Evolutionary conservation across 1,284 basidiomycete genomes (phyloP).

Genomic region (Moniliophthora roreri): DNA sequence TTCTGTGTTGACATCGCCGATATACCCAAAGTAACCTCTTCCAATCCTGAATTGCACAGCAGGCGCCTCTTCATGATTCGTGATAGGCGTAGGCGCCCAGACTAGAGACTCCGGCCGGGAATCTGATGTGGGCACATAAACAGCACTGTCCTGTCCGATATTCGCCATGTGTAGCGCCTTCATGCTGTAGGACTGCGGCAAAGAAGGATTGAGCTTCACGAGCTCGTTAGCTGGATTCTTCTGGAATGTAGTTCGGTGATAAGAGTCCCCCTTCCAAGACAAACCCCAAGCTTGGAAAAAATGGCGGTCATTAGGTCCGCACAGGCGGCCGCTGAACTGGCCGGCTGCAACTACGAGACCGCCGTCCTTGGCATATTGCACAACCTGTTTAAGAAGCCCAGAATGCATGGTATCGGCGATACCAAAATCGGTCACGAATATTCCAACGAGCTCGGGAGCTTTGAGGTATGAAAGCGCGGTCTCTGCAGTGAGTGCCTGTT

Average conservation of each 20-base stretch:
- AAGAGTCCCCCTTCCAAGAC: slow-evolving; percentile 11
- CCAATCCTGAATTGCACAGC: slow-evolving; percentile 7
- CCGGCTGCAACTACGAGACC: slow-evolving; percentile 11
- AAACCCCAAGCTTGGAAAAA: slow-evolving; percentile 13
- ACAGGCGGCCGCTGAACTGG: slow-evolving; percentile 13
- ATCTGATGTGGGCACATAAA: slow-evolving; percentile 8
- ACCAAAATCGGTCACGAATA: slow-evolving; percentile 9
- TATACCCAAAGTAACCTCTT: slow-evolving; percentile 17
- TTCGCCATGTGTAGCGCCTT: slow-evolving; percentile 10
- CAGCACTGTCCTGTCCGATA: slow-evolving; percentile 4
- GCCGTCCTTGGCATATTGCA: slow-evolving; percentile 10
- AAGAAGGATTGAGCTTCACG: background rate
- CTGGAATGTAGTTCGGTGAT: slow-evolving; percentile 14
- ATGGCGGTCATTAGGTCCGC: background rate
- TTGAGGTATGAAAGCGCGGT: background rate
- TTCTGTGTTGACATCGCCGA: slow-evolving; percentile 21
- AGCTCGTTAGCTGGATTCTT: slow-evolving; percentile 1
- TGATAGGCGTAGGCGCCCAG: slow-evolving; percentile 4
- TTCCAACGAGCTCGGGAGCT: slow-evolving; percentile 3
- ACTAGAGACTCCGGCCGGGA: slow-evolving; percentile 12
- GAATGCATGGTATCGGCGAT: slow-evolving; percentile 4
- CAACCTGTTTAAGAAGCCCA: slow-evolving; percentile 2
- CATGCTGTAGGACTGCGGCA: slow-evolving; percentile 10
- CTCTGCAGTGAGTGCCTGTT: background rate
- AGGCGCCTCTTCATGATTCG: slow-evolving; percentile 2